Evolutionary conservation across 2,329 filamentous ascomycete species (phyloP).

Genomic region (Incumbomyces delicatus): DNA sequence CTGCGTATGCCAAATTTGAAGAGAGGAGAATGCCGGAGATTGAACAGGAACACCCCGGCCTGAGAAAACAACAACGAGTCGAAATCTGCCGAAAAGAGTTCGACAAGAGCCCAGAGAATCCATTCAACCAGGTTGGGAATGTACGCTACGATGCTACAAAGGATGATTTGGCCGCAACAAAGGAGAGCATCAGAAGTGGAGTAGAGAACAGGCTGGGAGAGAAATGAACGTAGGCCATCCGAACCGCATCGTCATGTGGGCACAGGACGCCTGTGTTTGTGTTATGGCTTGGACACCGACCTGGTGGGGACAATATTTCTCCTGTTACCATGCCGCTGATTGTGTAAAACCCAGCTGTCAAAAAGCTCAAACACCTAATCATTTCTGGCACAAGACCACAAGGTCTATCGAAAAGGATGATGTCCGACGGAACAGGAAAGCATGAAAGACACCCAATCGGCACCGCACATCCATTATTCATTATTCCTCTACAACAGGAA

Average conservation of each 20-base stretch:
- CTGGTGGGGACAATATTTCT: neutral
- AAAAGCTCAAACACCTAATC: too few relatives aligned
- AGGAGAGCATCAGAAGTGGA: conserved; percentile 58
- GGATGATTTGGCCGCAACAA: conserved; percentile 63
- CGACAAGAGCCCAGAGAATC: conserved; percentile 87
- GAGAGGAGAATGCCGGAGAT: conserved; percentile 75
- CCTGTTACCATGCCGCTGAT: too few relatives aligned
- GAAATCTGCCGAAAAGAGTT: conserved; percentile 85
- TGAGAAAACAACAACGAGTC: conserved; percentile 75
- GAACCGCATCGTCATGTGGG: neutral
- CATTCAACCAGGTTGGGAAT: conserved; percentile 70
- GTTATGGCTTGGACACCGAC: neutral
- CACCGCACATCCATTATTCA: too few relatives aligned
- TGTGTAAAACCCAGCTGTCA: too few relatives aligned
- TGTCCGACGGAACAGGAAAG: too few relatives aligned
- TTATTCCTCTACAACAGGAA: too few relatives aligned
- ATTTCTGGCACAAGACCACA: too few relatives aligned
- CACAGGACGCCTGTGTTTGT: neutral
- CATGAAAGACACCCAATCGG: too few relatives aligned
- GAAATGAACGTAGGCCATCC: conserved; percentile 15
- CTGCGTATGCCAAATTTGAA: conserved; percentile 74
- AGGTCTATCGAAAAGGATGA: too few relatives aligned
- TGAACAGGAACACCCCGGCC: conserved; percentile 68
- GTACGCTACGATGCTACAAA: conserved; percentile 66
- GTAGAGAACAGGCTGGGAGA: conserved; percentile 58